These are phyloP conservation scores for Fusarium torulosum DNA, from an alignment of 2,329 filamentous ascomycete species.

Conservation along the genomic window DNA sequence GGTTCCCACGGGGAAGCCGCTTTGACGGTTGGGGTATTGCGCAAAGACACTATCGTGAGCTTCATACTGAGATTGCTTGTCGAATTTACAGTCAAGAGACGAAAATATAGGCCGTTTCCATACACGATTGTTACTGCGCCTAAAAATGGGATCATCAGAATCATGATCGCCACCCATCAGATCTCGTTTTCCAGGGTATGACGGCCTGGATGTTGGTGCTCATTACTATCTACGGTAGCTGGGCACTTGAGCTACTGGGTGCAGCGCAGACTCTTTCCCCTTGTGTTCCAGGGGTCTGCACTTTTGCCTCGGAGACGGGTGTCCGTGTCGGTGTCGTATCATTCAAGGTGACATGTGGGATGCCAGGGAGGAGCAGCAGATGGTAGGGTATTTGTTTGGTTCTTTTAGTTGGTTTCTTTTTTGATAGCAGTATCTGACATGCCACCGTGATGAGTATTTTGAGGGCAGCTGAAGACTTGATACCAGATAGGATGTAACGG, in stretches of 20 bases:
- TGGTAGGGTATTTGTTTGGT: conserved; percentile 6
- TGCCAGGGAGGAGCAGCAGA: conserved; percentile 1
- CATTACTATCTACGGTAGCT: background rate
- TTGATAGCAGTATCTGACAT: background rate
- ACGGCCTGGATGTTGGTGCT: conserved; percentile 6
- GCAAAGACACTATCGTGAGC: conserved; percentile 28
- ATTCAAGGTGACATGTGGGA: conserved; percentile 28
- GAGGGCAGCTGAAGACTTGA: conserved; percentile 28
- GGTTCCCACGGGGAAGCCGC: conserved; percentile 31
- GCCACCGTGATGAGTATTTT: background rate
- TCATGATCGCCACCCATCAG: conserved; percentile 34
- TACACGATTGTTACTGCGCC: conserved; percentile 15
- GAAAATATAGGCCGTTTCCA: background rate
- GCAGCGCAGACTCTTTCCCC: conserved; percentile 24
- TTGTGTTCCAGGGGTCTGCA: conserved; percentile 41
- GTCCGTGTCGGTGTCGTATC: conserved; percentile 25
- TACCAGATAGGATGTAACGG: conserved; percentile 8
- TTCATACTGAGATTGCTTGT: background rate
- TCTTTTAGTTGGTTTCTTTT: conserved; percentile 5
- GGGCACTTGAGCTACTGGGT: background rate
- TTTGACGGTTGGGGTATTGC: conserved; percentile 18
- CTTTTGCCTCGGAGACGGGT: conserved; percentile 33
- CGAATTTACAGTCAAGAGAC: background rate
- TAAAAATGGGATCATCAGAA: conserved; percentile 32
- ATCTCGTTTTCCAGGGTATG: conserved; percentile 33